Percentiles rank a stretch among this genome's conserved stretches.
Evolutionary conservation across 176 grass and related monocot species (phyloP).

Genomic region (Oryza glaberrima): DNA sequence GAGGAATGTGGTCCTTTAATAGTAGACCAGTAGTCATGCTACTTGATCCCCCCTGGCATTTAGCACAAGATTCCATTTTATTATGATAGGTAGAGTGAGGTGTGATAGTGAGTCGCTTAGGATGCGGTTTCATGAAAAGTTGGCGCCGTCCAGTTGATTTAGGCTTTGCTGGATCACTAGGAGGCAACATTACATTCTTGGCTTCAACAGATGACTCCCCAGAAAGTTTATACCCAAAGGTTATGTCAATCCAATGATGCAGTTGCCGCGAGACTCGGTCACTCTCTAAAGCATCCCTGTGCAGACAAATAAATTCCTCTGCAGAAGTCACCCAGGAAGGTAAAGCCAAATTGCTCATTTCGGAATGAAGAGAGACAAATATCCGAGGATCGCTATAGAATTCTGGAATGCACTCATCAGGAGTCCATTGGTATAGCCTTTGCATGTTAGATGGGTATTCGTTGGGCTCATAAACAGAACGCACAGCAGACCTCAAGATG

Average conservation of each 20-base stretch:
- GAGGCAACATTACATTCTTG: conserved; percentile 94
- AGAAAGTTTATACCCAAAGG: conserved; percentile 94
- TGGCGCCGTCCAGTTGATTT: conserved; percentile 80
- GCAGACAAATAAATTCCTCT: conserved; percentile 90
- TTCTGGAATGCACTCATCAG: conserved; percentile 96
- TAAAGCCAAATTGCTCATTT: conserved; percentile 92
- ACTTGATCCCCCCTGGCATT: conserved; percentile 48
- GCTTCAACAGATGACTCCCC: conserved; percentile 84
- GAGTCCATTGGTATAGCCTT: conserved; percentile 95
- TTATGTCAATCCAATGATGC: conserved; percentile 99
- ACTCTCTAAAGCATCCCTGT: conserved; percentile 84
- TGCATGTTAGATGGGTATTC: conserved; percentile 97
- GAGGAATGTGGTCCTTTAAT: conserved; percentile 23
- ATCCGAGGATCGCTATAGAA: conserved; percentile 87
- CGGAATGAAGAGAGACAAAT: conserved; percentile 87
- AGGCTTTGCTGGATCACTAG: conserved; percentile 72
- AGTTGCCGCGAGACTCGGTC: conserved; percentile 81
- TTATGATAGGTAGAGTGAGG: conserved; percentile 55
- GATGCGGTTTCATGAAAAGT: conserved; percentile 86
- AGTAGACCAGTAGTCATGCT: conserved; percentile 17
- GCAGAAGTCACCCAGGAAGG: conserved; percentile 72
- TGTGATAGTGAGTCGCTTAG: conserved; percentile 57
- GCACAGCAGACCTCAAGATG: conserved; percentile 76
- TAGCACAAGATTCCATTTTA: conserved; percentile 56
- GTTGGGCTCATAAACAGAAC: conserved; percentile 94